These are phyloP conservation scores for Brassica juncea DNA, from an alignment of 345 rosid species.

Conservation along the genomic window DNA sequence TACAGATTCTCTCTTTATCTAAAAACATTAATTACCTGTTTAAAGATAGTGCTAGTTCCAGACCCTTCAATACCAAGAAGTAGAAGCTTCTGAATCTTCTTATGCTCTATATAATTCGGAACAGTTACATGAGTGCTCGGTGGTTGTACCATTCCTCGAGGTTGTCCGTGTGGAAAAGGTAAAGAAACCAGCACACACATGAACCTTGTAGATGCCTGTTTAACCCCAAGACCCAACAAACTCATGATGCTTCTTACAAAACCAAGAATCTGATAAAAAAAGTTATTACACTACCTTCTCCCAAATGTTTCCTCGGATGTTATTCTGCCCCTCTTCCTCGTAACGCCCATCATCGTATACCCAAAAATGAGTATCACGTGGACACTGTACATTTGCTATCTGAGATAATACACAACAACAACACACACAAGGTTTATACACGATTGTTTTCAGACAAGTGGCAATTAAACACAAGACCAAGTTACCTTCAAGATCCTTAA, in stretches of 20 bases:
- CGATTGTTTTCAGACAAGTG: neutral
- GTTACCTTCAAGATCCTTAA: conserved; percentile 76
- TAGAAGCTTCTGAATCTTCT: conserved; percentile 75
- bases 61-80: conserved; percentile 81
- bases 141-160: conserved; percentile 69
- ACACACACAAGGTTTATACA: neutral
- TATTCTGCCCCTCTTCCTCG: conserved; percentile 96
- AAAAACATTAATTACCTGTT: conserved; percentile 66
- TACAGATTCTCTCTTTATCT: conserved; percentile 3
- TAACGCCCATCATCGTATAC: conserved; percentile 89
- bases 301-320: conserved; percentile 90
- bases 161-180: conserved; percentile 81
- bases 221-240: conserved; percentile 34
- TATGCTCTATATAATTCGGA: conserved; percentile 87
- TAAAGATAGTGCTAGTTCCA: conserved; percentile 97
- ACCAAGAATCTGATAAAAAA: neutral
- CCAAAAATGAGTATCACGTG: conserved; percentile 91
- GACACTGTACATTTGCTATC: conserved; percentile 85
- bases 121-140: conserved; percentile 65
- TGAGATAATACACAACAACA: conserved; percentile 41
- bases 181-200: conserved; percentile 80
- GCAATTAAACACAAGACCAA: conserved; percentile 1
- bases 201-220: conserved; percentile 91
- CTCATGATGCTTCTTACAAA: neutral
- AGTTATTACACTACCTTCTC: conserved; percentile 55